A percentile compares a stretch with the other conserved stretches of the same genome.
Evolutionary conservation across 352 stramenopile species (phyloP).

Genomic region (Peronospora farinosa): DNA sequence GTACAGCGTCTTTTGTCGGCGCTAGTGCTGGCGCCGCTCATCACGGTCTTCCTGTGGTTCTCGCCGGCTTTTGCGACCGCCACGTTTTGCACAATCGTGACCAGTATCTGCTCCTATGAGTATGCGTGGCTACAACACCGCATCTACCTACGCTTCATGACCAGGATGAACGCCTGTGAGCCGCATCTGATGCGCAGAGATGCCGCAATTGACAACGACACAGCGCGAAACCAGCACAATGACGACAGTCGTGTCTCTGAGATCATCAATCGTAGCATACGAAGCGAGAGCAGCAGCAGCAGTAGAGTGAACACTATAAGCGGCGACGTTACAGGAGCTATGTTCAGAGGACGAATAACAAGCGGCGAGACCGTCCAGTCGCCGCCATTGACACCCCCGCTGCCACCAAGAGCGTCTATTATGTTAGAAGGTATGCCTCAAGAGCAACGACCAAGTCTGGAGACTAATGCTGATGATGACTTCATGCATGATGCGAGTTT

Average conservation of each 20-base stretch:
- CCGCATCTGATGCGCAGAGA: constrained; percentile 9
- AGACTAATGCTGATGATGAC: constrained; percentile 15
- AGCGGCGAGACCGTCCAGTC: constrained; percentile 23
- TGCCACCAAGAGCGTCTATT: constrained; percentile 3
- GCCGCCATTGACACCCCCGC: constrained; percentile 13
- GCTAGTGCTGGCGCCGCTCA: constrained; percentile 48
- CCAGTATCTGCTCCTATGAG: constrained; percentile 60
- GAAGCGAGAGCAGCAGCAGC: constrained; percentile 25
- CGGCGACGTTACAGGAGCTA: not conserved
- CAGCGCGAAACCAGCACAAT: constrained; percentile 7
- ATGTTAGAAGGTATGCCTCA: constrained; percentile 10
- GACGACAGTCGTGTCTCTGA: constrained; percentile 15
- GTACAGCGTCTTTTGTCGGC: constrained; percentile 59
- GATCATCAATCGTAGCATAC: constrained; percentile 30
- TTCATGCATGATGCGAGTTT: constrained; percentile 23
- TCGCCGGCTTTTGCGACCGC: constrained; percentile 57
- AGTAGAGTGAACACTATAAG: constrained; percentile 9
- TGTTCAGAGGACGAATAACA: constrained; percentile 21
- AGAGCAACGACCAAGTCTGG: constrained; percentile 7
- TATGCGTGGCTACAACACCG: constrained; percentile 65
- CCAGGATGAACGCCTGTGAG: constrained; percentile 28
- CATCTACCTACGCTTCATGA: constrained; percentile 50
- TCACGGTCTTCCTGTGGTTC: constrained; percentile 60
- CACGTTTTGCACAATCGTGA: constrained; percentile 60
- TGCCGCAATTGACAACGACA: not conserved